Base-by-base conservation (phyloP, 2,329 filamentous ascomycete genomes). In the Bertia moriformis region DNA sequence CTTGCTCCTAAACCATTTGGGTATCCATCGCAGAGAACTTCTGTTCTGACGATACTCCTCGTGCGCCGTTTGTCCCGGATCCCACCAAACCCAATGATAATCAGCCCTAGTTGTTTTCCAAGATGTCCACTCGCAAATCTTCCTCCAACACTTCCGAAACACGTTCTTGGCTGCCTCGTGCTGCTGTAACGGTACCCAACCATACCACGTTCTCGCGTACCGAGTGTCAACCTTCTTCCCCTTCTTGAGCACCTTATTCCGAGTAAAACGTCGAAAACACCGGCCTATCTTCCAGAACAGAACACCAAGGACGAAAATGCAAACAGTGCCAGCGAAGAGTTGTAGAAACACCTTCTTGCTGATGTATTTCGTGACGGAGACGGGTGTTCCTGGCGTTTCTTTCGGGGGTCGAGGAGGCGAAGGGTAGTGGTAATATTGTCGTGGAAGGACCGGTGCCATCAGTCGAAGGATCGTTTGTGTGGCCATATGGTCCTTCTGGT, bases 61-160 rank as follows among this genome's bases (percentile, higher is more conserved):
- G 18, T 43, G 39, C 18, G 48, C 50, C 30, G 49, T 45, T 17
- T 53, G 47, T 1, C 46, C 48, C 10, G 55, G 56, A 45, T 61
- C 54, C 59, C 59, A 61, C 58, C 58, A 62, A 12, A 59, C 48
- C 55, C 57, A 59, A 35, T 43, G 49, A 44, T 59, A 61, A 39
- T 59, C 52, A 7, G 49, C 47, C 40, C 46, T 51, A 3, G 53
- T 48, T 3, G 57, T 52, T 37, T 50, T 51, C 58, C 59, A 61
- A 3, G 51, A 42, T 4, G 52, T 45, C 48, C 47, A 54, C 4
- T 49, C 39, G 36, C 47, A 41, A 7, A 58, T 14, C 32, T 40
- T 47, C 2, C 30, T 39, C 4, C 51, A 47, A 1, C 41, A 43
- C 10, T 43, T 45, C 14, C 44, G 45, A 19, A 54, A 43, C 3